Base-by-base conservation (phyloP, 1,139 yeast species). In the Kodamaea suecica region DNA sequence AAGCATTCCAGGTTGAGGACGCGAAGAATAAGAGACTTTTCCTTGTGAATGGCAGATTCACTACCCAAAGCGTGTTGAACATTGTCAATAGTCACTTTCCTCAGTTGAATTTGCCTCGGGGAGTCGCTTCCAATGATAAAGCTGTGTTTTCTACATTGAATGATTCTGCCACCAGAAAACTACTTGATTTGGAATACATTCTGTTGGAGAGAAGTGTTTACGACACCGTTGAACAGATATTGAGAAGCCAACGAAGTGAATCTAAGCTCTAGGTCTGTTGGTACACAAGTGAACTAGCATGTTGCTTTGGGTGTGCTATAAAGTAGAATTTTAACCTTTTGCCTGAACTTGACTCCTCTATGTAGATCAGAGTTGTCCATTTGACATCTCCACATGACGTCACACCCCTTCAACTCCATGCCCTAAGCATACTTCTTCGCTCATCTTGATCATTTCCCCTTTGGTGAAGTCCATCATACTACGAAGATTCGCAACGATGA, bases 141-240 rank as follows among this genome's bases (percentile, higher is more conserved):
- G 26, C 34, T 17, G 25, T 23, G 11, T 29, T 14, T 23, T 26
- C 35, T 20, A 28, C 14, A 7, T 25, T 37, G 12, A 17, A 35
- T 21, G 38, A 39, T 24, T 10, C 7, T 8, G 47, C 53, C 39
- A 60, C 73, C 10, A 53, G 54, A 27, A 41, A 52, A 29, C 32
- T 71, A 4, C 53, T 71, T 34, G 70, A 65, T 5, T 55, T 64
- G 30, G 49, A 60, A 12, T 69, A 63, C 48, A 59, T 55, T 31
- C 49, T 57, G 17, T 51, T 73, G 37, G 65, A 65, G 30, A 43
- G 58, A 17, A 52, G 70, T 5, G 57, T 72, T n/a, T 45, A 47
- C 35, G 79, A 73, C 48, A 56, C 77, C 1, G 66, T 70, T 17
- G 38, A 47, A 17, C 80, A 74, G 45, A 63, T 73, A 30, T 11